A percentile compares a stretch with the other conserved stretches of the same genome.
These are phyloP conservation scores for Ustilago shanxiensis DNA, from an alignment of 1,284 basidiomycete species.

Conservation along the genomic window DNA sequence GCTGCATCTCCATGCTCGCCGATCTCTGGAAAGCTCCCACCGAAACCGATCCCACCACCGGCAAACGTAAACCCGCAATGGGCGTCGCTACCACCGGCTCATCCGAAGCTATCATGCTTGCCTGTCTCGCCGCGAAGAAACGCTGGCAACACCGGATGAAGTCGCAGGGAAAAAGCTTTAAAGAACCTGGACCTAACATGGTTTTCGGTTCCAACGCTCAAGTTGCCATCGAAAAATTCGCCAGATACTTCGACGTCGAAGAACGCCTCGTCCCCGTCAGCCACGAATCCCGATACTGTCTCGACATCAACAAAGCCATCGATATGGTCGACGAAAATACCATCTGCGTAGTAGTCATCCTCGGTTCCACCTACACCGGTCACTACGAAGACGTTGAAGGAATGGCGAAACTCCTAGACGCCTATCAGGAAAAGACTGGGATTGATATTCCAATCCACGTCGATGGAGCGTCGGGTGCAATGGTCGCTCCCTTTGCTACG, in stretches of 20 bases:
- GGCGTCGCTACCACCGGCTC: slow-evolving; percentile 91
- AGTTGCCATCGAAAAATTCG: slow-evolving; percentile 73
- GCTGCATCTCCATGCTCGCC: slow-evolving; percentile 84
- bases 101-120: slow-evolving; percentile 88
- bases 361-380: slow-evolving; percentile 85
- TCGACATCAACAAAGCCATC: slow-evolving; percentile 87
- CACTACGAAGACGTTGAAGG: slow-evolving; percentile 92
- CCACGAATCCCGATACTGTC: slow-evolving; percentile 74
- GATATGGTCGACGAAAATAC: slow-evolving; percentile 91
- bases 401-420: slow-evolving; percentile 86
- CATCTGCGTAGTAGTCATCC: slow-evolving; percentile 74
- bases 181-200: slow-evolving; percentile 76
- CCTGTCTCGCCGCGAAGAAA: slow-evolving; percentile 93
- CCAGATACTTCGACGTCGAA: slow-evolving; percentile 91
- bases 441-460: slow-evolving; percentile 76
- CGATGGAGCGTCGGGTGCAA: slow-evolving; percentile 70
- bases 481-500: slow-evolving; percentile 79
- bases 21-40: slow-evolving; percentile 85
- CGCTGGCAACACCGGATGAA: slow-evolving; percentile 91
- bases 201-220: slow-evolving; percentile 87
- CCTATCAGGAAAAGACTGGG: slow-evolving; percentile 85
- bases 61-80: slow-evolving; percentile 58
- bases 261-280: slow-evolving; percentile 64
- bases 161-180: slow-evolving; percentile 75
- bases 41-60: slow-evolving; percentile 44